phyloP scores from a whole-genome alignment of 2,329 filamentous ascomycete species.

The Alternaria gaisen region DNA sequence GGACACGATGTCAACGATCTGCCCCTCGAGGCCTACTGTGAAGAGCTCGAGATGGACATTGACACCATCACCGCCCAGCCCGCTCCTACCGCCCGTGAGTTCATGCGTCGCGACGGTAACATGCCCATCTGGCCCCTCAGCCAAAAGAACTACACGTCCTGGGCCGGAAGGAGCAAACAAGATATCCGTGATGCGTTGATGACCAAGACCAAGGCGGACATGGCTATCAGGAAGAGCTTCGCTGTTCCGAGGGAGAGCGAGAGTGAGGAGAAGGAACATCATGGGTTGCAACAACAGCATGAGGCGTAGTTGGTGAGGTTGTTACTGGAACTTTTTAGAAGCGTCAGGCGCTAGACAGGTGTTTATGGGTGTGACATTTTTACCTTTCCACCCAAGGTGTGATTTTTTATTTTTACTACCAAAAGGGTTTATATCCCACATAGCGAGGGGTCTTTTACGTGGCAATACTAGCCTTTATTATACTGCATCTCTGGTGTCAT shows the following conservation, averaged over 20 bases:
- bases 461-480: conserved; percentile 3
- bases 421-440: neutral
- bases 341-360: conserved; percentile 1
- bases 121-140: conserved; percentile 67
- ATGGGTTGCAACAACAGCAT: conserved; percentile 23
- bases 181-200: conserved; percentile 56
- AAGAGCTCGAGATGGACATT: conserved; percentile 76
- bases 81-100: conserved; percentile 61
- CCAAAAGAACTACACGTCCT: conserved; percentile 51
- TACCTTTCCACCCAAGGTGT: neutral
- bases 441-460: neutral
- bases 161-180: conserved; percentile 49
- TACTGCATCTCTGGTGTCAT: neutral
- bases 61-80: conserved; percentile 73
- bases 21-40: conserved; percentile 72
- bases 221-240: conserved; percentile 45
- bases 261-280: conserved; percentile 33
- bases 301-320: neutral
- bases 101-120: conserved; percentile 60
- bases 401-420: neutral
- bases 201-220: conserved; percentile 52
- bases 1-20: conserved; percentile 82
- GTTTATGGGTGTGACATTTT: neutral
- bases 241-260: conserved; percentile 28
- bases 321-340: neutral